Percentiles rank a stretch among this genome's conserved stretches.
phyloP scores from a whole-genome alignment of 2,329 filamentous ascomycete genomes.

The Diaporthe ilicicola region DNA sequence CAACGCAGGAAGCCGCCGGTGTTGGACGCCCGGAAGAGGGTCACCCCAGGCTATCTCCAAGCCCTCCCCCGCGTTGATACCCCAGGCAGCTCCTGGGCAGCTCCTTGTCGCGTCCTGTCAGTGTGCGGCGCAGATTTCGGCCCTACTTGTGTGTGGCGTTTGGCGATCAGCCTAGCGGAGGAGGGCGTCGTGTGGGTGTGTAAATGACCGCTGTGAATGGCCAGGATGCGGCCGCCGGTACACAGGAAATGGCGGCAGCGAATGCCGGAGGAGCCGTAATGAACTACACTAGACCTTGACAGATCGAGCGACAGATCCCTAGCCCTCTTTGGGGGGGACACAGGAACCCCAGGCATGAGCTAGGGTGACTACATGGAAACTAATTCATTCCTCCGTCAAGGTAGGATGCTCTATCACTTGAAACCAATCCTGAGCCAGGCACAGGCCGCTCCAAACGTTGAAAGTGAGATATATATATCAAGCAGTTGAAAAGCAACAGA shows the following conservation, averaged over 20 bases:
- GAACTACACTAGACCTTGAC: no score
- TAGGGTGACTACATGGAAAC: background rate
- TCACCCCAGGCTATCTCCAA: constrained; percentile 21
- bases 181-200: no score
- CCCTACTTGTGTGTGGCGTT: constrained; percentile 2
- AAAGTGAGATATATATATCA: background rate
- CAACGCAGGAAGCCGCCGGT: background rate
- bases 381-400: background rate
- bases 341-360: no score
- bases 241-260: background rate
- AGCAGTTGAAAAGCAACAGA: background rate
- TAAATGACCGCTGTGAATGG: background rate
- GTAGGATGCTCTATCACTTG: background rate
- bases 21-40: constrained; percentile 11
- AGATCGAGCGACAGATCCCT: background rate
- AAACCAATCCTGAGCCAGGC: background rate
- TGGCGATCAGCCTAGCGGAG: constrained; percentile 2
- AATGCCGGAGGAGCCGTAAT: background rate
- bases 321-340: background rate
- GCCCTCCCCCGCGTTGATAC: constrained; percentile 1
- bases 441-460: background rate
- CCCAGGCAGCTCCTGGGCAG: constrained; percentile 9
- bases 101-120: background rate
- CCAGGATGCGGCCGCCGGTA: background rate
- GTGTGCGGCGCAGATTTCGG: constrained; percentile 1